Percentiles rank a stretch among this genome's conserved stretches.
These are phyloP conservation scores for Citrullus amarus DNA, from an alignment of 306 rosid species.

Conservation along the genomic window DNA sequence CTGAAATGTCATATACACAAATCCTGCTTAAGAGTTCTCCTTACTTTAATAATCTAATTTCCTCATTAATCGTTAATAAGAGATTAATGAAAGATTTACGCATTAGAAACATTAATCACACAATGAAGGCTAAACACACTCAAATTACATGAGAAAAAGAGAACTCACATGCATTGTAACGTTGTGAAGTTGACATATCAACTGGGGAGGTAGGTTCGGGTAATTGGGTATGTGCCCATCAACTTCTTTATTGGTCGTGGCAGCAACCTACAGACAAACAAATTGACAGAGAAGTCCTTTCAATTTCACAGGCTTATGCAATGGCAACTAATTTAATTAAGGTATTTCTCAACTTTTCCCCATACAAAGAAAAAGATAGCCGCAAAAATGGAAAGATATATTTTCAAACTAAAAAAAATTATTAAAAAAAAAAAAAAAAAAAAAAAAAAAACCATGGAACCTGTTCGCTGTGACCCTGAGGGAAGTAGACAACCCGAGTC, in stretches of 20 bases:
- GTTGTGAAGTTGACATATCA: slow-evolving; percentile 77
- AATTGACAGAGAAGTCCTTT: background rate
- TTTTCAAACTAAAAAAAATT: background rate
- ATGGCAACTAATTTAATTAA: background rate
- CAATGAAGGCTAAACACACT: slow-evolving; percentile 1
- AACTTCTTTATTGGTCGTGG: slow-evolving; percentile 66
- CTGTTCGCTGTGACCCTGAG: slow-evolving; percentile 96
- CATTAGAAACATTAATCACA: background rate
- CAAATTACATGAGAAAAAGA: background rate
- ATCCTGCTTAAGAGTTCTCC: background rate
- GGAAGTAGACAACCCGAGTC: slow-evolving; percentile 76
- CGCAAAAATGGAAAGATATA: background rate
- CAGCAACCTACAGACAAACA: slow-evolving; percentile 43
- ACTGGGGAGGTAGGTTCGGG: slow-evolving; percentile 71
- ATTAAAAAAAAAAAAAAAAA: background rate
- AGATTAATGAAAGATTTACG: background rate
- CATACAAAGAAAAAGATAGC: background rate
- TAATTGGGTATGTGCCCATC: slow-evolving; percentile 78
- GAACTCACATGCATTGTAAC: slow-evolving; percentile 75
- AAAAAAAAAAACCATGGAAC: slow-evolving; percentile 9
- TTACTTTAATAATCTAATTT: background rate
- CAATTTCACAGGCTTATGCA: background rate
- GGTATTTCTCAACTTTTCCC: background rate
- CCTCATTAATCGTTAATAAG: background rate
- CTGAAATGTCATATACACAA: slow-evolving; percentile 39